Evolutionary conservation across 1,284 basidiomycete genomes (phyloP).

Genomic region (Peniophora sp.): DNA sequence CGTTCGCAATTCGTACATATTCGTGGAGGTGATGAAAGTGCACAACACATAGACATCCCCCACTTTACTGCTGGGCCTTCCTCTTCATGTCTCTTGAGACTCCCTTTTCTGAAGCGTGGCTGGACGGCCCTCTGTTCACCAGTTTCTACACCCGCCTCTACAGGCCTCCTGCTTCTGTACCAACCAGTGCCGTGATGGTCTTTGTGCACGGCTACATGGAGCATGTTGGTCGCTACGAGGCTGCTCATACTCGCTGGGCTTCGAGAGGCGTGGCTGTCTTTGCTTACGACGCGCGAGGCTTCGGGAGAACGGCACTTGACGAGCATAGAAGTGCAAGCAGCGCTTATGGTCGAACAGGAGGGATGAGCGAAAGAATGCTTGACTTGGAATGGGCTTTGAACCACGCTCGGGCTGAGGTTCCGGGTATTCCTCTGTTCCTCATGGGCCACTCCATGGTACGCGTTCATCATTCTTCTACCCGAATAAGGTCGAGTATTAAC

Average conservation of each 20-base stretch:
- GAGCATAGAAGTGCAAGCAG: slow-evolving; percentile 36
- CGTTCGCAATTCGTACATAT: too few relatives aligned
- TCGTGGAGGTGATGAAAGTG: too few relatives aligned
- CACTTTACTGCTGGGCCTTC: too few relatives aligned
- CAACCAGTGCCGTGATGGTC: slow-evolving; percentile 32
- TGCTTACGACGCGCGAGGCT: slow-evolving; percentile 82
- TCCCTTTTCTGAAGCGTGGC: not conserved
- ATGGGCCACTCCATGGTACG: slow-evolving; percentile 83
- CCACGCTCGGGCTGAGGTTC: slow-evolving; percentile 36
- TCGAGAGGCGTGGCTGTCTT: slow-evolving; percentile 59
- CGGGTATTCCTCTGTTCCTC: slow-evolving; percentile 56
- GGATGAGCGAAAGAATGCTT: slow-evolving; percentile 54
- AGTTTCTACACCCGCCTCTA: not conserved
- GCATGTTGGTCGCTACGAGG: slow-evolving; percentile 61
- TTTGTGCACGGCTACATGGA: slow-evolving; percentile 85
- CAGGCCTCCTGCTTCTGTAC: not conserved
- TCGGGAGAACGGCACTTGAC: slow-evolving; percentile 72
- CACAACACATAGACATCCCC: too few relatives aligned
- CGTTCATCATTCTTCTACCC: not conserved
- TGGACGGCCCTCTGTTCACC: not conserved
- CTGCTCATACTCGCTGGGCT: slow-evolving; percentile 53
- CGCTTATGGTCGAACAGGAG: slow-evolving; percentile 59
- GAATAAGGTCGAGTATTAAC: not conserved
- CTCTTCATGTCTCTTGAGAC: too few relatives aligned
- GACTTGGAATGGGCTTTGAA: slow-evolving; percentile 67